A percentile compares a stretch with the other conserved stretches of the same genome.
Evolutionary conservation across 768 basidiomycete species (phyloP).

Genomic region (Glaciozyma martinii): DNA sequence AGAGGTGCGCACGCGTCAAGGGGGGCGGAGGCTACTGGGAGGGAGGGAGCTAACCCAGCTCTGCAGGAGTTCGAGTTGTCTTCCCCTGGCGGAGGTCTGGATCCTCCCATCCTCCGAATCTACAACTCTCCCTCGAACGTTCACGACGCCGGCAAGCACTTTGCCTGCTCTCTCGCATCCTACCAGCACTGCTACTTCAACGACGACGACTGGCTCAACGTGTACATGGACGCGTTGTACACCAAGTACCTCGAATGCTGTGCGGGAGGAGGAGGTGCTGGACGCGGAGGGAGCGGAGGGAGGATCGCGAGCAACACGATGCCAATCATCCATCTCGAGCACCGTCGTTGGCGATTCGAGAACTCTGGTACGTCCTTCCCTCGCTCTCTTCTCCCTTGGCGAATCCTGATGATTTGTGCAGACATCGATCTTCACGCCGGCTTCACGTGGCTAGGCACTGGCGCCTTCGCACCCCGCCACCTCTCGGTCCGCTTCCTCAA

Average conservation of each 20-base stretch:
- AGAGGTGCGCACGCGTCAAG: not conserved
- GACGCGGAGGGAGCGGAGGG: not conserved
- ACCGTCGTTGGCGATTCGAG: conserved; percentile 21
- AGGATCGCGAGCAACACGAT: conserved; percentile 19
- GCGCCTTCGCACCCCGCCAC: conserved; percentile 12
- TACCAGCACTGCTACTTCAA: conserved; percentile 27
- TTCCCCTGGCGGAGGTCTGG: conserved; percentile 5
- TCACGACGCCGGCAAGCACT: conserved; percentile 20
- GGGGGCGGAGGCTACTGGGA: not conserved
- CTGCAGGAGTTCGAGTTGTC: not conserved
- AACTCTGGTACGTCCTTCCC: conserved; percentile 7
- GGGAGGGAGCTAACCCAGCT: not conserved
- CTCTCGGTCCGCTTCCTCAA: conserved; percentile 18
- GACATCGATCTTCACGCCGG: conserved; percentile 21
- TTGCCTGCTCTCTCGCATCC: conserved; percentile 24
- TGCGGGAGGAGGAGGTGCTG: not conserved
- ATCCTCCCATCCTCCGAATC: conserved; percentile 14
- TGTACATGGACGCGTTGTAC: conserved; percentile 28
- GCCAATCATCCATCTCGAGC: conserved; percentile 19
- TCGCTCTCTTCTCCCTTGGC: no score
- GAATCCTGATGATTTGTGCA: not conserved
- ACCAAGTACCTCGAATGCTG: conserved; percentile 24
- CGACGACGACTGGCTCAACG: conserved; percentile 26
- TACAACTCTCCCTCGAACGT: conserved; percentile 27
- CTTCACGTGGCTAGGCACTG: conserved; percentile 25